Evolutionary conservation across 2,329 filamentous ascomycete genomes (phyloP), one percentile per base, ranked within the genome.

Genomic region (Metarhizium album): DNA sequence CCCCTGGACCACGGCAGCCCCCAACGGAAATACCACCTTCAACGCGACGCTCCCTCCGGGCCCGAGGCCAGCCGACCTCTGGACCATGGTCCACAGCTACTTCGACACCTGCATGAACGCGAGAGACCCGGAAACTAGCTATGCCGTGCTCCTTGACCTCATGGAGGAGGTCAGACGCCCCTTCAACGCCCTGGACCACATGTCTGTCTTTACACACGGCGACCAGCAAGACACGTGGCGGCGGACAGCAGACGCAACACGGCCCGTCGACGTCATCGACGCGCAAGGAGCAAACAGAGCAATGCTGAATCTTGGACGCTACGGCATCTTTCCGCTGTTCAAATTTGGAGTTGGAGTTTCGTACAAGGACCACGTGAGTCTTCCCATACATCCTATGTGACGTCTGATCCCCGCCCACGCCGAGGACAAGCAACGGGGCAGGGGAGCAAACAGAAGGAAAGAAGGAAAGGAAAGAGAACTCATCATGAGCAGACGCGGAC

Each of bases 311-410:
- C 45, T 57, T 20, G 31, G 31, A 8, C n/a, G 33, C 5, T 45
- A 53, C 16, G 43, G 45, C 9, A 47, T 58, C 4, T 57, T 52
- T 50, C 43, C 24, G 4, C 53, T 57, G 47, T 51, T 50, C n/a
- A 51, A 53, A 31, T 49, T 56, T 13, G 31, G n/a, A n/a, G n/a
- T n/a, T n/a, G n/a, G n/a, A n/a, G n/a, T n/a, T n/a, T n/a, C n/a
- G n/a, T n/a, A n/a, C n/a, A n/a, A n/a, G n/a, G n/a, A n/a, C n/a
- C n/a, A n/a, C n/a, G n/a, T n/a, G n/a, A n/a, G n/a, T n/a, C n/a
- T n/a, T n/a, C n/a, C n/a, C n/a, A n/a, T n/a, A n/a, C n/a, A n/a
- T n/a, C n/a, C n/a, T n/a, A n/a, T n/a, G n/a, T n/a, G n/a, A n/a
- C n/a, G n/a, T n/a, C n/a, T n/a, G n/a, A n/a, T n/a, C n/a, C n/a